Evolutionary conservation across 768 basidiomycete genomes (phyloP).

Genomic region (Lactarius hengduanensis): DNA sequence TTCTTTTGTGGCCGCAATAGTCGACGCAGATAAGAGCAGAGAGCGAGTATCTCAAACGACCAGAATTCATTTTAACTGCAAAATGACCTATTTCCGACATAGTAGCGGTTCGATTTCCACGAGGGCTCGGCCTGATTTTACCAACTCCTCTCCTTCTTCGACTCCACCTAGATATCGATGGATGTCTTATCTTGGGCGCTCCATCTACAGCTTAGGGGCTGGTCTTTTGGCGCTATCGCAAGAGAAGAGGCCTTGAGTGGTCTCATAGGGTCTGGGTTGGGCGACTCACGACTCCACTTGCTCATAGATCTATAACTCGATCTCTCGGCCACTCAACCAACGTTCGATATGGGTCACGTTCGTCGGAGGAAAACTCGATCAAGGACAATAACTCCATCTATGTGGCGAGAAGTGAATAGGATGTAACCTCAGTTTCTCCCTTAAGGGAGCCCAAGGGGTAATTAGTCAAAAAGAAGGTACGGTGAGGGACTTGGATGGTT

Average conservation of each 20-base stretch:
- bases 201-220: not conserved
- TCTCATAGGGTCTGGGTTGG: not conserved
- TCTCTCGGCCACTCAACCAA: not conserved
- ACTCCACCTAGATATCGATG: not conserved
- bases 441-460: not conserved
- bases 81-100: not conserved
- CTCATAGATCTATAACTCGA: not conserved
- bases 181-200: not conserved
- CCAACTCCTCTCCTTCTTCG: not conserved
- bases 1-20: not conserved
- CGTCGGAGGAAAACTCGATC: not conserved
- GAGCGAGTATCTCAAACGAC: not conserved
- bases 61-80: not conserved
- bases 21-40: not conserved
- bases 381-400: not conserved
- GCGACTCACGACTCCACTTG: not conserved
- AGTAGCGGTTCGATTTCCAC: not conserved
- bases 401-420: not conserved
- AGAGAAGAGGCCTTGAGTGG: not conserved
- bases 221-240: not conserved
- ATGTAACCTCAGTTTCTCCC: not conserved
- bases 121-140: not conserved
- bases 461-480: too few species aligned
- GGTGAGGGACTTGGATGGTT: not conserved
- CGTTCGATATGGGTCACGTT: not conserved